Conservation (phyloP, 1,139 yeast genomes). For the Arxiozyma slooffiae region DNA sequence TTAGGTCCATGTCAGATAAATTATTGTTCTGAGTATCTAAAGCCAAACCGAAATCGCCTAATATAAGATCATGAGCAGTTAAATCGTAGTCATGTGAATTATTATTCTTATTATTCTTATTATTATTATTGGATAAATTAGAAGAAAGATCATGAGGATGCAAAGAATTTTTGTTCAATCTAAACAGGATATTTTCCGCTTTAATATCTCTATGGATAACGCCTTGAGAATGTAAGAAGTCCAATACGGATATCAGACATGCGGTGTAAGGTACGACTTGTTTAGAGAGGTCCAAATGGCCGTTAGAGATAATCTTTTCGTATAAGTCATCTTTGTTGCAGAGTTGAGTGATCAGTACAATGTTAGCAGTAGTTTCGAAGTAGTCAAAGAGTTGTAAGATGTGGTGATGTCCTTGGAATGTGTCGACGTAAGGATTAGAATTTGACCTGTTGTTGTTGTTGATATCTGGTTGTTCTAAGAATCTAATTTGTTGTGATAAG, state of each 20-base stretch:
- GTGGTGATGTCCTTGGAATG: constrained; percentile 42
- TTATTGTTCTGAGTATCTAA: constrained; percentile 10
- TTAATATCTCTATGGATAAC: constrained; percentile 82
- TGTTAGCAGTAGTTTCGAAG: constrained; percentile 53
- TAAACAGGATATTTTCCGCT: constrained; percentile 72
- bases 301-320: constrained; percentile 43
- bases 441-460: not conserved
- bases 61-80: constrained; percentile 40
- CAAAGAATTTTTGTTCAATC: constrained; percentile 20
- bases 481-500: constrained; percentile 20
- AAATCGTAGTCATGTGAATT: constrained; percentile 17
- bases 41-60: constrained; percentile 65
- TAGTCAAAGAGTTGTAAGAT: constrained; percentile 57
- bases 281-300: constrained; percentile 37
- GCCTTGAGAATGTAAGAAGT: constrained; percentile 59
- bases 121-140: not conserved
- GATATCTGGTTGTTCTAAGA: constrained; percentile 11
- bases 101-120: not conserved
- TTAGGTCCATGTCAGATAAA: constrained; percentile 27
- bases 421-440: not conserved
- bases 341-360: constrained; percentile 57
- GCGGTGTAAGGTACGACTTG: constrained; percentile 41
- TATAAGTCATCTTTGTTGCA: constrained; percentile 63
- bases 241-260: constrained; percentile 45
- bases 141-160: constrained; percentile 4